Percentiles rank a stretch among this genome's conserved stretches.
Evolutionary conservation across 495 filamentous ascomycete genomes (phyloP).

Genomic region (Xylaria cubensis): DNA sequence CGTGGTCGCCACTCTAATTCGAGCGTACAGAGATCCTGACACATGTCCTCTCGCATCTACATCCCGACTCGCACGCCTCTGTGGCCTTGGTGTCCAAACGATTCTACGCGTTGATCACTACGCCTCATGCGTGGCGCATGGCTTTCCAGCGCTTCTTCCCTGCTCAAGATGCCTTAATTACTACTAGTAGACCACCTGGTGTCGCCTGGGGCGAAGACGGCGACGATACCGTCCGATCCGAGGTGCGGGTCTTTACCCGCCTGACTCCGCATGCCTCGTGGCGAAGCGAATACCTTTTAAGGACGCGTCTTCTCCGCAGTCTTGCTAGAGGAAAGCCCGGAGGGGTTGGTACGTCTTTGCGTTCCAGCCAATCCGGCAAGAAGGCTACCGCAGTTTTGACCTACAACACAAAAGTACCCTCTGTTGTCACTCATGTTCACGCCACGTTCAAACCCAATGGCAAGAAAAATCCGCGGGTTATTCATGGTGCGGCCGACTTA

Average conservation of each 20-base stretch:
- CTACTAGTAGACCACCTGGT: slow-evolving; percentile 41
- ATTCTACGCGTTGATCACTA: slow-evolving; percentile 82
- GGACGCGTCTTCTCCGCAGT: slow-evolving; percentile 83
- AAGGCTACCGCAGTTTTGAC: slow-evolving; percentile 65
- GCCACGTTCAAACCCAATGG: slow-evolving; percentile 68
- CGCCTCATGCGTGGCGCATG: slow-evolving; percentile 87
- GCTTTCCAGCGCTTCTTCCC: slow-evolving; percentile 91
- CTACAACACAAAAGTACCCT: slow-evolving; percentile 80
- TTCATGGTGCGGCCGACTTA: slow-evolving; percentile 80
- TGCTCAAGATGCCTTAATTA: slow-evolving; percentile 62
- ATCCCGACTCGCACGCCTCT: slow-evolving; percentile 76
- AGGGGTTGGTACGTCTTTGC: slow-evolving; percentile 45
- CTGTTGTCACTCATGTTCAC: slow-evolving; percentile 76
- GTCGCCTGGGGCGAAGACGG: slow-evolving; percentile 51
- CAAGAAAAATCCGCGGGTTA: slow-evolving; percentile 75
- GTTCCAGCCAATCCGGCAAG: slow-evolving; percentile 61
- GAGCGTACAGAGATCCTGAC: slow-evolving; percentile 77
- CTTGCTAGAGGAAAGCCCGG: slow-evolving; percentile 73
- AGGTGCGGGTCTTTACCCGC: slow-evolving; percentile 73
- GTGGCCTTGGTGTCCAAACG: slow-evolving; percentile 83
- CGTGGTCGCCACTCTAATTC: slow-evolving; percentile 30
- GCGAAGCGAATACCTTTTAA: slow-evolving; percentile 89
- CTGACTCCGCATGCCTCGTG: slow-evolving; percentile 82
- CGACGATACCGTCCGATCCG: slow-evolving; percentile 65
- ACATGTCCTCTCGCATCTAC: slow-evolving; percentile 88